Evolutionary conservation across 2,329 filamentous ascomycete species (phyloP), one percentile per base, ranked within the genome.

Genomic region (Ophiocordyceps camponoti-leonardi): DNA sequence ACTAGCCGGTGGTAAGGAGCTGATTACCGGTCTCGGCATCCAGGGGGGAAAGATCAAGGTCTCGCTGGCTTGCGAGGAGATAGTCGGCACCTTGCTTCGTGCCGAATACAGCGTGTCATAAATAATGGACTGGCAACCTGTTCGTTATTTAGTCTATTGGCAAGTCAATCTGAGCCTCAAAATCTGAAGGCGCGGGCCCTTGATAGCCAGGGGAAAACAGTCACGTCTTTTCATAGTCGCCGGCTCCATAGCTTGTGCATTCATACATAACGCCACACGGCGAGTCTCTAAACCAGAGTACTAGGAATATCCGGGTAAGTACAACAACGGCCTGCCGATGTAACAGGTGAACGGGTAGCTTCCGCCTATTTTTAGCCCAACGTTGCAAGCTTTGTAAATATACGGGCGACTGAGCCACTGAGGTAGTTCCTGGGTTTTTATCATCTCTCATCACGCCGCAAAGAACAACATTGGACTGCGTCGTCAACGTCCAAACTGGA

Each of bases 11-110:
- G 72, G 71, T 0, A 73, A 81, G 26, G 66, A 67, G 7, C 54
- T 69, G 22, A 72, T 81, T 82, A 50, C 73, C 63, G 19, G 54
- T 0, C 73, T 79, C 1, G 63, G 73, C 0, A 57, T 86, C 19
- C 70, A 60, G 1, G 58, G 67, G 0, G 71, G 74, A 18, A 74
- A 81, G 47, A 63, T 69, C 3, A 73, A 92, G 31, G 70, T 70
- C 22, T 85, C 79, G 49, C 77, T 88, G 43, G 83, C 85, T 59
- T 96, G 88, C 51, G 90, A 95, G 62, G 81, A 86, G 41, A 82
- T 96, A 53, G 85, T 79, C 3, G 77, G 77, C 2, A 79, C 77
- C 0, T 58, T 66, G 30, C 57, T 71, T 37, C 52, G 57, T 18
- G 44, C 45, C 11, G 45, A 19, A 2, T 44, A 45, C 43, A 41